Base-by-base conservation (phyloP, 768 basidiomycete species). In the Agrocybe pediades region DNA sequence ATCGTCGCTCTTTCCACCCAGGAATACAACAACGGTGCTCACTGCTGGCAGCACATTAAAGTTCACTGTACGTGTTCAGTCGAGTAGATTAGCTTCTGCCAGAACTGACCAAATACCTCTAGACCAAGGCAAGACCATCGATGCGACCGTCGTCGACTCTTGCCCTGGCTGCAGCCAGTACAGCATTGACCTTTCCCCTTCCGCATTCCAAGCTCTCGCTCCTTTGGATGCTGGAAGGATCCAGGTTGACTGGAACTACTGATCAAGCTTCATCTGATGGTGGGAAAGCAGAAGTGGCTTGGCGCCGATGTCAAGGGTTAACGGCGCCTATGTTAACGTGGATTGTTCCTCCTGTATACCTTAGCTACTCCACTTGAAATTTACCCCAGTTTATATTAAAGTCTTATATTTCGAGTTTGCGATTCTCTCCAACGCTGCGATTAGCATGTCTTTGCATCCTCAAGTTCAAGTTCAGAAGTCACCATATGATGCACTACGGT, bases 1-100 rank as follows among this genome's bases (percentile, higher is more conserved):
- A 41, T 51, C 2, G 49, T 43, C 16, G 49, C 49, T 2, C 41
- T 51, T 42, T 43, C 49, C 16, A 23, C 41, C 6, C n/a, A 23
- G 8, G 49, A 51, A 19, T 25, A 40, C 20, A 21, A 16, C 13
- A 27, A 41, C n/a, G 24, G 41, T 40, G 26, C 17, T 6, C 49
- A 51, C 25, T 51, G 49, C 25, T 36, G 49, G 19, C n/a, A 43
- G 41, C 24, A 24, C 26, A 42, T 51, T 15, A 42, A 40, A 29
- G 49, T 51, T 15, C 25, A 42, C 17, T 43, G 49, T 51, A 51
- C 13, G 49, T 25, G 17, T 24, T 6, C 40, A 3, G n/a, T 36
- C n/a, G 4, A 36, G 33, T 36, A 36, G 4, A 5, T 36, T 3
- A 5, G n/a, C 11, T 11, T 30, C 6, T 15, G 5, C 33, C 11